A percentile compares a stretch with the other conserved stretches of the same genome.
Conservation (phyloP, 768 basidiomycete species). For the Tulasnella calospora region DNA sequence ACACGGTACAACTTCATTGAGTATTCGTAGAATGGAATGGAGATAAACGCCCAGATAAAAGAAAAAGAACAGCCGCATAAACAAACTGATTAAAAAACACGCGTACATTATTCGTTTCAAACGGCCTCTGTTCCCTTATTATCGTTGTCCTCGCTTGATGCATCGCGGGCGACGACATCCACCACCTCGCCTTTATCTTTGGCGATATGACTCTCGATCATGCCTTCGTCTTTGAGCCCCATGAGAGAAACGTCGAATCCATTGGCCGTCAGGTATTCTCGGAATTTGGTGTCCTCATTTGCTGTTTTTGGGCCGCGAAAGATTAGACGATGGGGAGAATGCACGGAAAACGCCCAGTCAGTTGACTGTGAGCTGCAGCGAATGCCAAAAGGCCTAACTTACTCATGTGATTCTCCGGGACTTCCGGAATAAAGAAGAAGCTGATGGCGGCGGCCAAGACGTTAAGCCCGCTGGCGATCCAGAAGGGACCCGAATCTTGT, state of each 20-base stretch:
- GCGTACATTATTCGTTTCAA: background rate
- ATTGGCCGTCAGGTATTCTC: slow-evolving; percentile 68
- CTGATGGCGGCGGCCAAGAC: slow-evolving; percentile 70
- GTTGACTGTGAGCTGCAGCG: slow-evolving; percentile 8
- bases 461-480: slow-evolving; percentile 77
- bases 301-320: background rate
- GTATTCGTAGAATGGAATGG: background rate
- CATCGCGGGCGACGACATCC: background rate
- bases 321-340: background rate
- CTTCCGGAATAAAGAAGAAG: slow-evolving; percentile 71
- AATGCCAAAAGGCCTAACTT: background rate
- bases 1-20: no score
- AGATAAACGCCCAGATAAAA: background rate
- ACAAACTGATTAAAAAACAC: background rate
- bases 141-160: background rate
- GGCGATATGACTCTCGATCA: background rate
- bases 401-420: slow-evolving; percentile 49
- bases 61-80: background rate
- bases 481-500: slow-evolving; percentile 82
- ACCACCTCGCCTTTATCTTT: background rate
- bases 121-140: background rate
- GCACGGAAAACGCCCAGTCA: no score
- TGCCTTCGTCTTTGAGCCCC: slow-evolving; percentile 42
- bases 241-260: slow-evolving; percentile 75
- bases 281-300: slow-evolving; percentile 52